Conservation (phyloP, 1,284 basidiomycete genomes). For the Trametes polyzona region DNA sequence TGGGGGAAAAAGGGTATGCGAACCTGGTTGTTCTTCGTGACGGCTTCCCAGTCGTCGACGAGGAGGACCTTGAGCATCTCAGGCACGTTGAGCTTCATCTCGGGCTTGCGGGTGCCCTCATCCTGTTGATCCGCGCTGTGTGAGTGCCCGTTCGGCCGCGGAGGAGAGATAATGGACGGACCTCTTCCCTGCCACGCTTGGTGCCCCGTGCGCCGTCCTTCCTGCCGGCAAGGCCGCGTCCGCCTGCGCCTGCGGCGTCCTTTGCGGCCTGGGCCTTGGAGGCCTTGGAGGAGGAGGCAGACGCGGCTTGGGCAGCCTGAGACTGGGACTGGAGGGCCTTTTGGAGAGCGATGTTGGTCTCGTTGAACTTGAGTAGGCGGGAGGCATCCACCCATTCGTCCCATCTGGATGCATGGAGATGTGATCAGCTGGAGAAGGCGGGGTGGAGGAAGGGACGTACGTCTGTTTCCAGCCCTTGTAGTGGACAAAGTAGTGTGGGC, state of each 20-base stretch:
- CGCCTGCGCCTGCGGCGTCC: constrained; percentile 40
- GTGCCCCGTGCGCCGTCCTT: constrained; percentile 59
- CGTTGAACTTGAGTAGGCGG: constrained; percentile 88
- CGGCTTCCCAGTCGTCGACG: constrained; percentile 97
- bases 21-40: constrained; percentile 94
- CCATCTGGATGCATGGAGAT: constrained; percentile 63
- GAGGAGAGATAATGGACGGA: constrained; percentile 30
- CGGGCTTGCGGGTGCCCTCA: constrained; percentile 74
- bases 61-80: constrained; percentile 88
- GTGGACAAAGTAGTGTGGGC: constrained; percentile 93
- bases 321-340: constrained; percentile 47
- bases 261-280: constrained; percentile 40
- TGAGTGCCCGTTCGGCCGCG: background rate
- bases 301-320: constrained; percentile 31
- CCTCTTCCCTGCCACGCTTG: constrained; percentile 67
- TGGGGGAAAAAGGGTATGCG: constrained; percentile 8
- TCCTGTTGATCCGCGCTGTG: constrained; percentile 45
- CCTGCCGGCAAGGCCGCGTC: constrained; percentile 18
- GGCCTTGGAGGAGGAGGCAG: constrained; percentile 32
- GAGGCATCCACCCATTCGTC: constrained; percentile 95
- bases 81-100: constrained; percentile 91
- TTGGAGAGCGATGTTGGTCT: constrained; percentile 84
- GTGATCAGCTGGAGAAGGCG: constrained; percentile 2
- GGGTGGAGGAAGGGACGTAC: constrained; percentile 51
- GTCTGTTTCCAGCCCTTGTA: constrained; percentile 99